Evolutionary conservation across 2,329 filamentous ascomycete genomes (phyloP).

Genomic region (Arachnomyces sp.): DNA sequence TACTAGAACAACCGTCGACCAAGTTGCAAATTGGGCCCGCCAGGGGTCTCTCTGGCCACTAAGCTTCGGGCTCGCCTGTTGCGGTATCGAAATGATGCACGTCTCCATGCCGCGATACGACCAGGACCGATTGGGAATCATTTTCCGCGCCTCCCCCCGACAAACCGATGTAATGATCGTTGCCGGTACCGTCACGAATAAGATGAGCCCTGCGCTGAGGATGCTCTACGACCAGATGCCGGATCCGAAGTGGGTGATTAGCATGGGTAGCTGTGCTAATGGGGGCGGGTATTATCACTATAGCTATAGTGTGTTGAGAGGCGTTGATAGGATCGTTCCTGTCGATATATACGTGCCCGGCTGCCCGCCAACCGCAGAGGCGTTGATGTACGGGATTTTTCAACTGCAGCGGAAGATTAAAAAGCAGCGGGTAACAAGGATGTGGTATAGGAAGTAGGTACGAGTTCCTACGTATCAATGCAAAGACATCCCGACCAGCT

Average conservation of each 20-base stretch:
- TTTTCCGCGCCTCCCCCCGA: conserved; percentile 79
- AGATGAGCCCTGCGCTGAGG: conserved; percentile 85
- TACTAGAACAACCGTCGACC: conserved; percentile 65
- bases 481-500: no score
- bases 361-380: conserved; percentile 50
- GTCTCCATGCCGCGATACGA: conserved; percentile 81
- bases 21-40: conserved; percentile 74
- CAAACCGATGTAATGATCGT: conserved; percentile 93
- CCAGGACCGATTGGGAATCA: conserved; percentile 79
- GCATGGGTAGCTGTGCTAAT: conserved; percentile 78
- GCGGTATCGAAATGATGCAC: conserved; percentile 89
- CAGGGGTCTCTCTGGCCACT: conserved; percentile 82
- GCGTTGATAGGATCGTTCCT: conserved; percentile 67
- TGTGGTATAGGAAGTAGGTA: conserved; percentile 46
- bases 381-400: conserved; percentile 56
- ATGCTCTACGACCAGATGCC: conserved; percentile 96
- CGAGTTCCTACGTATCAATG: conserved; percentile 6
- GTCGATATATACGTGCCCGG: conserved; percentile 75
- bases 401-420: conserved; percentile 70
- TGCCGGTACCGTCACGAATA: conserved; percentile 86
- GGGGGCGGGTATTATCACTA: conserved; percentile 84
- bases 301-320: conserved; percentile 67
- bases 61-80: conserved; percentile 83
- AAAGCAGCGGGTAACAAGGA: conserved; percentile 40
- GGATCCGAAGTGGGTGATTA: conserved; percentile 77